phyloP scores from a whole-genome alignment of 2,329 filamentous ascomycete genomes.

The Penicillium sp. region DNA sequence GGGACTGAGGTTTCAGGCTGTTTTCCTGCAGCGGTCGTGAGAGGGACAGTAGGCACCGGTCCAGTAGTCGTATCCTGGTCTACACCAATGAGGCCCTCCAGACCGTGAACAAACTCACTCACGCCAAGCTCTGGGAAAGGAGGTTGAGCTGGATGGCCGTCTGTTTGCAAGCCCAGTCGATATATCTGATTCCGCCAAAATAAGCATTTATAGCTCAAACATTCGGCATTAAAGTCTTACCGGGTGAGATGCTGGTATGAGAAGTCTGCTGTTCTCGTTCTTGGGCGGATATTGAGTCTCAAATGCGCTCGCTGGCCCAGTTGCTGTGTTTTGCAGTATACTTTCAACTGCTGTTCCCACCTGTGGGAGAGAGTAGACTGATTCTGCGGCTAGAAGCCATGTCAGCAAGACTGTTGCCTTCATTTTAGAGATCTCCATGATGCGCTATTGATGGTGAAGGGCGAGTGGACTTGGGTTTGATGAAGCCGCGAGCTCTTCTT shows the following conservation, averaged over 20 bases:
- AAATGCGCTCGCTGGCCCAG: constrained; percentile 20
- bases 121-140: constrained; percentile 31
- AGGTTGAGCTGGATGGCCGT: constrained; percentile 31
- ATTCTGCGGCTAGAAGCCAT: constrained; percentile 35
- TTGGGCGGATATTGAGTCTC: constrained; percentile 41
- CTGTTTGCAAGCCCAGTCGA: constrained; percentile 31
- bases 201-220: not conserved
- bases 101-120: constrained; percentile 15
- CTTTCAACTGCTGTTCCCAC: constrained; percentile 12
- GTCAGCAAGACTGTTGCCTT: constrained; percentile 36
- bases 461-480: not conserved
- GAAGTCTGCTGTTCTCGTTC: constrained; percentile 28
- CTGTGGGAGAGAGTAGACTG: constrained; percentile 28
- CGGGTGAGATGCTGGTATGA: constrained; percentile 29
- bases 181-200: constrained; percentile 32
- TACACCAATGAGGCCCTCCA: constrained; percentile 14
- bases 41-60: constrained; percentile 7
- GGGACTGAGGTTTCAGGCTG: not conserved
- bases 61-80: not conserved
- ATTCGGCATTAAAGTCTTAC: constrained; percentile 26
- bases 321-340: constrained; percentile 15
- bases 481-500: constrained; percentile 5
- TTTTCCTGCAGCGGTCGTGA: not conserved
- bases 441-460: not conserved
- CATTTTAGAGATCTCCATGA: constrained; percentile 28